Evolutionary conservation across 306 rosid species (phyloP), one percentile per base, ranked within the genome.

Genomic region (Prunus padus): DNA sequence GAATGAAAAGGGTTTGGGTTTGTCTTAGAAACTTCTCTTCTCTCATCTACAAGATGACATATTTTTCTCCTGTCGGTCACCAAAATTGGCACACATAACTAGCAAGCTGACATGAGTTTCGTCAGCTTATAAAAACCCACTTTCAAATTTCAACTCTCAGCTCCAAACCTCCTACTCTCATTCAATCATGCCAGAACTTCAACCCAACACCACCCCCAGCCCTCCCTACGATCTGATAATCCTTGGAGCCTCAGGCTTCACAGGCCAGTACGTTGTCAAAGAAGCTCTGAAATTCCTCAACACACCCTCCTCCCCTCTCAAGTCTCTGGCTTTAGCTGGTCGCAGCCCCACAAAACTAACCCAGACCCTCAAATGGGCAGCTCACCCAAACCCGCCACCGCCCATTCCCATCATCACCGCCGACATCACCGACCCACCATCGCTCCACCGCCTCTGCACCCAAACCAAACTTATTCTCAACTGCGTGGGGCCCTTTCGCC

Each of bases 401-500:
- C n/a, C 66, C 0, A 76, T 89, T 49, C 90, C 96, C 14, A 79
- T 91, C 45, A 75, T 89, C 65, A 31, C 81, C 52, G 94, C 93
- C 71, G 91, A 91, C 83, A 85, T 89, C 30, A 11, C 90, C 76
- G 90, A 88, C 69, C 77, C 87, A 0, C 25, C 74, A 0, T 90
- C 98, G 69, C 91, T 94, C 75, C 90, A 33, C 78, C 37, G 77
- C 30, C 87, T 94, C 78, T 90, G 96, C 79, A 15, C 37, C 71
- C 83, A 73, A n/a, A 84, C 98, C 51, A 87, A 81, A 67, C 88
- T 93, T 72, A 67, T 93, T 54, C 94, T 93, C 89, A 93, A 87
- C 81, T 93, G 98, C 73, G 98, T 91, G 11, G 98, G 98, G 0
- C 98, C 98, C 45, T 93, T 87, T 73, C 97, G 97, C 71, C 93